Conservation (phyloP, 2,329 filamentous ascomycete species). For the Diplodia mutila region DNA sequence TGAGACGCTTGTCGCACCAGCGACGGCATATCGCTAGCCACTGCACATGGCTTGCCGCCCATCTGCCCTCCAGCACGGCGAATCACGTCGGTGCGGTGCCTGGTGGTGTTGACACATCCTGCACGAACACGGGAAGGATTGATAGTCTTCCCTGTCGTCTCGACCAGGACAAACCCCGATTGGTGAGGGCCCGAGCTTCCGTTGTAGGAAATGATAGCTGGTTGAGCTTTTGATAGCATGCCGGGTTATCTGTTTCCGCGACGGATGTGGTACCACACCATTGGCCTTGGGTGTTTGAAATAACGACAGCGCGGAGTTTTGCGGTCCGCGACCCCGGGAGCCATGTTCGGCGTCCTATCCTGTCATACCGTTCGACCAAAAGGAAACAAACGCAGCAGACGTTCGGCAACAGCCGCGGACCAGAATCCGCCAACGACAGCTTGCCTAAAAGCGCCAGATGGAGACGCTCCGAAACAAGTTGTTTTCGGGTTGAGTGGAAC, state of each 20-base stretch:
- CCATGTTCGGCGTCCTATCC: not conserved
- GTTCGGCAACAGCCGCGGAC: not conserved
- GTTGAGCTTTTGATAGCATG: not conserved
- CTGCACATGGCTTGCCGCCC: not conserved
- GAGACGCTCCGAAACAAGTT: not conserved
- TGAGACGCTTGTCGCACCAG: conserved; percentile 16
- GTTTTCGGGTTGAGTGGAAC: not conserved
- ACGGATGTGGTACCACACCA: conserved; percentile 1
- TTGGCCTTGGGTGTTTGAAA: not conserved
- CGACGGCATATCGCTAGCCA: not conserved
- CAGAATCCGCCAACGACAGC: not conserved
- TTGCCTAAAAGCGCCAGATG: not conserved
- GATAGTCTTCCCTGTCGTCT: not conserved
- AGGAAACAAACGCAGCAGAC: not conserved
- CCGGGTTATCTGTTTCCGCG: conserved; percentile 9
- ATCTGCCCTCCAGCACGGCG: not conserved
- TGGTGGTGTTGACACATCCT: not conserved
- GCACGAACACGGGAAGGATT: not conserved
- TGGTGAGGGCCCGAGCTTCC: conserved; percentile 10
- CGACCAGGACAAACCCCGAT: not conserved
- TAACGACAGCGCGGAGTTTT: not conserved
- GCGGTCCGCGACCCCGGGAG: not conserved
- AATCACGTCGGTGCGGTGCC: not conserved
- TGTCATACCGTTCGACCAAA: not conserved
- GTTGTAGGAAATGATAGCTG: conserved; percentile 12